Evolutionary conservation across 306 rosid species (phyloP).

Genomic region (Vigna hirtella): DNA sequence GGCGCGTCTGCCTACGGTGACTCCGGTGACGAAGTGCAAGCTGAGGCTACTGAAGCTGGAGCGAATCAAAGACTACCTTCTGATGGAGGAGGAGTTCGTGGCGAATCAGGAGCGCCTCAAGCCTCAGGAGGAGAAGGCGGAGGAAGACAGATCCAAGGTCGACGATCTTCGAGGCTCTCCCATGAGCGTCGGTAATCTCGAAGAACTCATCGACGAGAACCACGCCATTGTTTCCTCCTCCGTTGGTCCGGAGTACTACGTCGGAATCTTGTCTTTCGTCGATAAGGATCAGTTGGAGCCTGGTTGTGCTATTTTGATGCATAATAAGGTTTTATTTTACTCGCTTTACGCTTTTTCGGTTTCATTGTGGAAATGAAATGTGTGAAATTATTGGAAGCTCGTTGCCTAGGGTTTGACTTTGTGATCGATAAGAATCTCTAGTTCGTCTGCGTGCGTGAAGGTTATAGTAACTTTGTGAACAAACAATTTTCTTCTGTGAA

Average conservation of each 20-base stretch:
- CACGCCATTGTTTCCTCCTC: slow-evolving; percentile 97
- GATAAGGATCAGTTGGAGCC: slow-evolving; percentile 99
- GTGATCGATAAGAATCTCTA: not conserved
- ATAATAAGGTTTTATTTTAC: slow-evolving; percentile 66
- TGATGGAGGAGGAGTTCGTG: slow-evolving; percentile 98
- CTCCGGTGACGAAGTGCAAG: slow-evolving; percentile 87
- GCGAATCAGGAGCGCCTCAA: slow-evolving; percentile 90
- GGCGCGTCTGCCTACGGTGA: slow-evolving; percentile 80
- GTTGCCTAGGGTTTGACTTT: not conserved
- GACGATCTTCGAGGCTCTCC: slow-evolving; percentile 98
- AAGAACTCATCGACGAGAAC: slow-evolving; percentile 93
- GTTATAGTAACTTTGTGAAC: not conserved
- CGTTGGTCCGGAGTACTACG: slow-evolving; percentile 96
- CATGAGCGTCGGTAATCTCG: slow-evolving; percentile 97
- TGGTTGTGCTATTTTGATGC: slow-evolving; percentile 98
- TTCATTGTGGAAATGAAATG: not conserved
- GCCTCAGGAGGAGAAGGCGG: slow-evolving; percentile 97
- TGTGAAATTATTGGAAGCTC: not conserved
- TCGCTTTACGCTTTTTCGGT: not conserved
- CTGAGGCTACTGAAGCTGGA: slow-evolving; percentile 85
- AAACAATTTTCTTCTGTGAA: not conserved
- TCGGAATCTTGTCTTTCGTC: slow-evolving; percentile 90
- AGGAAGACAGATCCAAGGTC: slow-evolving; percentile 97
- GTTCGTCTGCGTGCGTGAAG: not conserved
- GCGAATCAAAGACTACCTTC: slow-evolving; percentile 84